Evolutionary conservation across 2,329 filamentous ascomycete genomes (phyloP).

Genomic region (Aspergillus unguis): DNA sequence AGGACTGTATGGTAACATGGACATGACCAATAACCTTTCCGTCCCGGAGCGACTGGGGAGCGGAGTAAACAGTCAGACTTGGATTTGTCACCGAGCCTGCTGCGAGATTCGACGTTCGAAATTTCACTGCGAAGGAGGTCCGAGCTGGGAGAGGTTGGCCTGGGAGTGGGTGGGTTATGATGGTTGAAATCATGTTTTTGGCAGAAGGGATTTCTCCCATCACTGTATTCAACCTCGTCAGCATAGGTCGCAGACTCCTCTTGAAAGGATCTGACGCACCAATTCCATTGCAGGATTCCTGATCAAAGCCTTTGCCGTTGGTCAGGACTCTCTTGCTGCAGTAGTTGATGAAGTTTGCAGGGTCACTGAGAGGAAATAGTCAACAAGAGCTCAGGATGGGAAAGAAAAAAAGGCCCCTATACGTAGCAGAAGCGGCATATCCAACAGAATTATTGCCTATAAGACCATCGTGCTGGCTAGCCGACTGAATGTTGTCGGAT

Average conservation of each 20-base stretch:
- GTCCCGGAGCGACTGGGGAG: slow-evolving; percentile 3
- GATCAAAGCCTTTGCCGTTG: neutral
- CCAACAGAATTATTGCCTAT: slow-evolving; percentile 1
- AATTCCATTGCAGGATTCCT: slow-evolving; percentile 6
- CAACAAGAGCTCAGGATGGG: neutral
- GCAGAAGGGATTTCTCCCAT: slow-evolving; percentile 8
- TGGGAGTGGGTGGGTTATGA: slow-evolving; percentile 1
- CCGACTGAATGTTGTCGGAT: slow-evolving; percentile 6
- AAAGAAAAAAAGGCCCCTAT: neutral
- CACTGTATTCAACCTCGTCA: neutral
- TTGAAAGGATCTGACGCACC: neutral
- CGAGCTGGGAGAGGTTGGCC: neutral
- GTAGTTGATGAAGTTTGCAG: slow-evolving; percentile 11
- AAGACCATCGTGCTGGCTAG: slow-evolving; percentile 7
- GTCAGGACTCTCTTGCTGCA: slow-evolving; percentile 2
- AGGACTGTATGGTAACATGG: slow-evolving; percentile 4
- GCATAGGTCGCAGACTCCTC: neutral
- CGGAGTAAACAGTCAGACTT: slow-evolving; percentile 3
- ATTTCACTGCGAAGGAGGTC: neutral
- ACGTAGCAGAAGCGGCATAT: slow-evolving; percentile 6
- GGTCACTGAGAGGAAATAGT: neutral
- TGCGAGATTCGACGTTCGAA: neutral
- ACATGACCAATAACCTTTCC: slow-evolving; percentile 7
- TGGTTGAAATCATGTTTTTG: slow-evolving; percentile 7
- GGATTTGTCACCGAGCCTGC: slow-evolving; percentile 6